Conservation (phyloP, 176 grass and related monocot genomes). For the Tillandsia fasciculata region DNA sequence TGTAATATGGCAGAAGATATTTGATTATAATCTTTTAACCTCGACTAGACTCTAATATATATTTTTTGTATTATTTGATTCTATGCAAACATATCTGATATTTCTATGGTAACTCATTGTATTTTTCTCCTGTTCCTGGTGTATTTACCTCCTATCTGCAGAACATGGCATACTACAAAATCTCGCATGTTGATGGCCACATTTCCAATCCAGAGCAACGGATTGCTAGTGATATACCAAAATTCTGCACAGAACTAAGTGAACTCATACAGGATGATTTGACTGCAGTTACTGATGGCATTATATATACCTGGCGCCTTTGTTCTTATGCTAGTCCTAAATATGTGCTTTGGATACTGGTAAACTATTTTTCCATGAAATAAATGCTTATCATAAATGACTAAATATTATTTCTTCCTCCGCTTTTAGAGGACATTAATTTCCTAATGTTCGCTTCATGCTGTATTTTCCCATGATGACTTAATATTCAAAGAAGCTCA, state of each 20-base stretch:
- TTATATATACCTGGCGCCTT: constrained; percentile 92
- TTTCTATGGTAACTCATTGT: neutral
- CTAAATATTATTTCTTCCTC: neutral
- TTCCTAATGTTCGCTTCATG: neutral
- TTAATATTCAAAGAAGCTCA: neutral
- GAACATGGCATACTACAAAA: constrained; percentile 99
- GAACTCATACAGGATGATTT: constrained; percentile 97
- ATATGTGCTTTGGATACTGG: constrained; percentile 95
- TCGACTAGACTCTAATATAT: too few species aligned
- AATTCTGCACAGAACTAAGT: constrained; percentile 92
- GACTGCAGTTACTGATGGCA: constrained; percentile 79
- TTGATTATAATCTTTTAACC: too few species aligned
- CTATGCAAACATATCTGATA: neutral
- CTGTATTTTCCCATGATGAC: neutral
- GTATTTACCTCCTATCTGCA: constrained; percentile 36
- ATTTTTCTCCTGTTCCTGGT: neutral
- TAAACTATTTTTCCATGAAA: constrained; percentile 25
- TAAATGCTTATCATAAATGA: constrained; percentile 12
- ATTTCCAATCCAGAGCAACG: constrained; percentile 86
- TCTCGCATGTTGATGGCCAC: constrained; percentile 86
- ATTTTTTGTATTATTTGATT: neutral
- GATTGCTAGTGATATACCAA: constrained; percentile 95
- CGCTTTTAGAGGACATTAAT: neutral
- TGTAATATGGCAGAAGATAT: neutral
- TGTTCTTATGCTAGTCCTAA: constrained; percentile 99